Conservation (phyloP, 345 rosid genomes). For the Pistacia vera region DNA sequence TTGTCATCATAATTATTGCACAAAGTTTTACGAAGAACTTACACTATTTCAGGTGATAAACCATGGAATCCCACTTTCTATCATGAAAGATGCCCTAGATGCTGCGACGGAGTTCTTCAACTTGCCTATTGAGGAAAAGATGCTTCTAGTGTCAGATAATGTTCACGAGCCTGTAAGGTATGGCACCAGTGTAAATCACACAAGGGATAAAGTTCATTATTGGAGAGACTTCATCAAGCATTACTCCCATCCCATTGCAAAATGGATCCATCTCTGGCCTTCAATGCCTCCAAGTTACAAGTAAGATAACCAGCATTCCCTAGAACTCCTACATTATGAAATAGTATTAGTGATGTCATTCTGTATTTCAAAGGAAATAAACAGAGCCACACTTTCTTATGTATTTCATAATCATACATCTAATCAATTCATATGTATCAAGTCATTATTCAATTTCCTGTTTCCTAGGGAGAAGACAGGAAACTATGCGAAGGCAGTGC, state of each 20-base stretch:
- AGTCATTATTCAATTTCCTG: background rate
- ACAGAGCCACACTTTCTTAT: background rate
- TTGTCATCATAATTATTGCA: background rate
- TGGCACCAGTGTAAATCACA: slow-evolving; percentile 64
- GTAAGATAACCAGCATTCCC: slow-evolving; percentile 29
- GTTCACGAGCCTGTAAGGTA: slow-evolving; percentile 59
- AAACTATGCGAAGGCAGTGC: slow-evolving; percentile 47
- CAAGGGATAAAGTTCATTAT: slow-evolving; percentile 49
- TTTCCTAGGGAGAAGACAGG: slow-evolving; percentile 46
- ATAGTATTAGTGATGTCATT: background rate
- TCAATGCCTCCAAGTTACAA: slow-evolving; percentile 60
- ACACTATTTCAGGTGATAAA: slow-evolving; percentile 43
- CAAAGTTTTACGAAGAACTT: slow-evolving; percentile 11
- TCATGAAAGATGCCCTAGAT: slow-evolving; percentile 42
- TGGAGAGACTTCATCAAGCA: slow-evolving; percentile 76
- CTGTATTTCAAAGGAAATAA: background rate
- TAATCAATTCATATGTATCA: background rate
- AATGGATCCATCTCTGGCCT: slow-evolving; percentile 68
- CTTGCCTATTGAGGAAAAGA: slow-evolving; percentile 58
- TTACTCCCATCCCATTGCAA: slow-evolving; percentile 59
- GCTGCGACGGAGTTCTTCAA: slow-evolving; percentile 54
- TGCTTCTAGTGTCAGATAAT: slow-evolving; percentile 42
- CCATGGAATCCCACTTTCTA: slow-evolving; percentile 45
- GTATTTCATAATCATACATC: background rate
- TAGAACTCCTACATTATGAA: background rate